A percentile compares a stretch with the other conserved stretches of the same genome.
Conservation (phyloP, 192 early-diverging fungal genomes). For the Entophlyctis luteolus region DNA sequence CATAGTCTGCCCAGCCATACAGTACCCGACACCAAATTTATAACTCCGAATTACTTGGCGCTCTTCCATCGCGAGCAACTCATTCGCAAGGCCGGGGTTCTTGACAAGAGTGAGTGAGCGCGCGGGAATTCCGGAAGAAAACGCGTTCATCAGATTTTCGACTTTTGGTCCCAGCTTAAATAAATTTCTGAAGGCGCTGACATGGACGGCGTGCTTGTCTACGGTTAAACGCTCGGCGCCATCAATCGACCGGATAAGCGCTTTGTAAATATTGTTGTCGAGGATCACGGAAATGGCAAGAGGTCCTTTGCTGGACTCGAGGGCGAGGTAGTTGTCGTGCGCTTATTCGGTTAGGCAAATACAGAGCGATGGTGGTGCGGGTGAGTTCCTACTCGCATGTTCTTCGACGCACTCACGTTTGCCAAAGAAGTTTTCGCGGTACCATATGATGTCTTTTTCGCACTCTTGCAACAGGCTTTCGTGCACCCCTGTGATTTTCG, state of each 20-base stretch:
- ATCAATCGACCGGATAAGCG: conserved; percentile 45
- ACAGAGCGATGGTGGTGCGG: neutral
- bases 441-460: conserved; percentile 67
- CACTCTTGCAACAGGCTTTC: conserved; percentile 63
- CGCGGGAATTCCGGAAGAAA: conserved; percentile 51
- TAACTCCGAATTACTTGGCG: conserved; percentile 66
- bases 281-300: conserved; percentile 50
- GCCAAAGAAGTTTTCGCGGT: conserved; percentile 60
- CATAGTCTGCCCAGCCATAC: conserved; percentile 62
- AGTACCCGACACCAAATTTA: conserved; percentile 77
- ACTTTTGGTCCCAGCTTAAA: conserved; percentile 48
- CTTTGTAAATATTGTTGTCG: conserved; percentile 51
- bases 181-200: conserved; percentile 42
- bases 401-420: conserved; percentile 44
- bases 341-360: conserved; percentile 23
- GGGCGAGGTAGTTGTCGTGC: conserved; percentile 48
- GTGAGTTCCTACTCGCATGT: neutral
- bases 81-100: conserved; percentile 57
- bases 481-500: conserved; percentile 50
- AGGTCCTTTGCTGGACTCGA: conserved; percentile 46
- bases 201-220: conserved; percentile 29
- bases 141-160: conserved; percentile 44
- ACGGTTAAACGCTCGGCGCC: conserved; percentile 58
- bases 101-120: conserved; percentile 57
- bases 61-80: conserved; percentile 70